These are phyloP conservation scores for Jacaranda mimosifolia DNA, from an alignment of 257 asterid species.

Conservation along the genomic window DNA sequence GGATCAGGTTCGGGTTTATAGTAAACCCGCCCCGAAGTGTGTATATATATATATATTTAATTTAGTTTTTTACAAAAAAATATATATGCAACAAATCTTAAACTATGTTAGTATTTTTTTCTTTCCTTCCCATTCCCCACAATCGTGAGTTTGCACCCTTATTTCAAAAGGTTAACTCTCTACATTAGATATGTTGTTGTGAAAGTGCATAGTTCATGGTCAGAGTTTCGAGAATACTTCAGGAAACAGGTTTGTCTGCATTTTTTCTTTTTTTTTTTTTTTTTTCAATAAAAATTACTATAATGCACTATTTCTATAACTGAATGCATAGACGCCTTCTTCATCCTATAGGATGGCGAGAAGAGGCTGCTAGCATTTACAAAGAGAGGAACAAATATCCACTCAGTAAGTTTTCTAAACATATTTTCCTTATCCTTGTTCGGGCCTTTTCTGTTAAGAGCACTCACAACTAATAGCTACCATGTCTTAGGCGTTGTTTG, in stretches of 20 bases:
- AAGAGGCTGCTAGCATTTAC: conserved; percentile 95
- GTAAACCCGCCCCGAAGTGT: too few species aligned
- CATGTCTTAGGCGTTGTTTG: not conserved
- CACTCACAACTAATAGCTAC: not conserved
- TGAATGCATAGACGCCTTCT: conserved; percentile 31
- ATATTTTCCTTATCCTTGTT: conserved; percentile 14
- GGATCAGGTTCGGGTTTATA: too few species aligned
- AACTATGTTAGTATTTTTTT: too few species aligned
- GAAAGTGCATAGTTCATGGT: conserved; percentile 87
- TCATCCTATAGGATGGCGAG: conserved; percentile 69
- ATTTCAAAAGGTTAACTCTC: conserved; percentile 47
- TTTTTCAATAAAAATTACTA: conserved; percentile 9
- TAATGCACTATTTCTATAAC: conserved; percentile 15
- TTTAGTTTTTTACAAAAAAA: too few species aligned
- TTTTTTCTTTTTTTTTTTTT: too few species aligned
- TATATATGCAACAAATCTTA: too few species aligned
- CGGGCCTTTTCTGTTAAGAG: not conserved
- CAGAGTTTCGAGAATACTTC: conserved; percentile 85
- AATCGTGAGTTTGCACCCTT: too few species aligned
- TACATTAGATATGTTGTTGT: conserved; percentile 82
- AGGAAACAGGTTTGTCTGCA: conserved; percentile 65
- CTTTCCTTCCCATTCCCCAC: too few species aligned
- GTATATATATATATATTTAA: too few species aligned
- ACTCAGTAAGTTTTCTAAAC: conserved; percentile 68
- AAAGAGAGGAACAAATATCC: conserved; percentile 76